These are phyloP conservation scores for Nannochloropsis gaditana DNA, from an alignment of 108 stramenopile species.

Conservation along the genomic window DNA sequence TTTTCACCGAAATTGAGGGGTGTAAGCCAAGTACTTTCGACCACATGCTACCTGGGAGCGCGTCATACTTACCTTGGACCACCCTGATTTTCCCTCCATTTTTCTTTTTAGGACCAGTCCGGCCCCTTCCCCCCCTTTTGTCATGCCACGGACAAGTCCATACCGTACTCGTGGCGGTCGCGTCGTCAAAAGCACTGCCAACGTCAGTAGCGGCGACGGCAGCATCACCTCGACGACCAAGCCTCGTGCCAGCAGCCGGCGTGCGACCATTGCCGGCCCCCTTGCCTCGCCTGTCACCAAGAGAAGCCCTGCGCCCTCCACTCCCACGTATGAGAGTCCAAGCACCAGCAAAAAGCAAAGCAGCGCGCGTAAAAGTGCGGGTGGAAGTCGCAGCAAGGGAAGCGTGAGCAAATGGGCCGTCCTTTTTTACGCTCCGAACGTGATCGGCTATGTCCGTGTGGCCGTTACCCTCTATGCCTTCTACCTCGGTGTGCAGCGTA, in stretches of 20 bases:
- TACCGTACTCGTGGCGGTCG: not conserved
- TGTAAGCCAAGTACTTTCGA: too few species aligned
- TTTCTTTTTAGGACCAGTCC: not conserved
- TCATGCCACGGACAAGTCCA: not conserved
- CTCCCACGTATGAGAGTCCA: not conserved
- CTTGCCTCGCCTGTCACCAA: not conserved
- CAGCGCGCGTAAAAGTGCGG: not conserved
- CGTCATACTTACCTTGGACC: too few species aligned
- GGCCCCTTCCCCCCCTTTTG: not conserved
- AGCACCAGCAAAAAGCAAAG: not conserved
- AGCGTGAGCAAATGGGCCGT: not conserved
- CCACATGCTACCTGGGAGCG: too few species aligned
- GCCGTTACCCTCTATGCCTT: constrained; percentile 4
- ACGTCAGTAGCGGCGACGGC: not conserved
- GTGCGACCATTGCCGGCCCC: constrained; percentile 6
- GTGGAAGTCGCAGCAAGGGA: not conserved
- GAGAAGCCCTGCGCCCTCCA: not conserved
- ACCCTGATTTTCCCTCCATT: too few species aligned
- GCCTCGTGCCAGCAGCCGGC: constrained; percentile 6
- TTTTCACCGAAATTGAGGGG: too few species aligned
- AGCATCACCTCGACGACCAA: not conserved
- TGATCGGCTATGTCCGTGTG: constrained; percentile 6
- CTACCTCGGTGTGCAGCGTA: not conserved
- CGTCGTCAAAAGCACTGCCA: constrained; percentile 1
- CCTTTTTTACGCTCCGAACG: not conserved